phyloP scores from a whole-genome alignment of 2,329 filamentous ascomycete species.

The Exserohilum rostratum region DNA sequence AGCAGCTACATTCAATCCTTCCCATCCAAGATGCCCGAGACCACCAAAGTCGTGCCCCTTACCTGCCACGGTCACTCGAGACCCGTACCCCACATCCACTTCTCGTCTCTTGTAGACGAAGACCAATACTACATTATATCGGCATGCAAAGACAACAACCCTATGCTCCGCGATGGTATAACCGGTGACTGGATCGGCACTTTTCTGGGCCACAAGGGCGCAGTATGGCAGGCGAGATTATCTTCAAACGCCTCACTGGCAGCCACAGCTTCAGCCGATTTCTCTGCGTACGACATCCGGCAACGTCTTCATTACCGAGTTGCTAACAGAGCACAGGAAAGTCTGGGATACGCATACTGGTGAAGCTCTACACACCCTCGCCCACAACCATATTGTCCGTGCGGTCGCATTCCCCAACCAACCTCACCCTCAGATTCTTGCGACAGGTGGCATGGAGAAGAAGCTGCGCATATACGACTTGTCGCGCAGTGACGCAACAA shows the following conservation, averaged over 20 bases:
- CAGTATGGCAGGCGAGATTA: slow-evolving; percentile 93
- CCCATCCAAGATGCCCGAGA: slow-evolving; percentile 42
- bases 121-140: slow-evolving; percentile 92
- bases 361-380: slow-evolving; percentile 82
- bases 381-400: slow-evolving; percentile 94
- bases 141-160: slow-evolving; percentile 96
- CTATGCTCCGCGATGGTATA: slow-evolving; percentile 94
- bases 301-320: neutral
- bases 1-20: neutral
- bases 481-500: slow-evolving; percentile 61
- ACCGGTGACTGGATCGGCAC: slow-evolving; percentile 86
- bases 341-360: slow-evolving; percentile 98
- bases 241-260: slow-evolving; percentile 87
- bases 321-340: slow-evolving; percentile 65
- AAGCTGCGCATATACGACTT: slow-evolving; percentile 94
- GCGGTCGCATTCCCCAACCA: slow-evolving; percentile 83
- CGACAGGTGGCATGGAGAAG: slow-evolving; percentile 95
- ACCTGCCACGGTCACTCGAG: slow-evolving; percentile 95
- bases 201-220: slow-evolving; percentile 97
- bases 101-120: slow-evolving; percentile 81
- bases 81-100: slow-evolving; percentile 88
- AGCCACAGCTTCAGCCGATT: slow-evolving; percentile 93
- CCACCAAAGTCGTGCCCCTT: slow-evolving; percentile 75
- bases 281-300: slow-evolving; percentile 73
- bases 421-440: slow-evolving; percentile 77